Percentiles rank a stretch among this genome's conserved stretches.
phyloP scores from a whole-genome alignment of 202 grass and related monocot species.

The Carex sylvatica region DNA sequence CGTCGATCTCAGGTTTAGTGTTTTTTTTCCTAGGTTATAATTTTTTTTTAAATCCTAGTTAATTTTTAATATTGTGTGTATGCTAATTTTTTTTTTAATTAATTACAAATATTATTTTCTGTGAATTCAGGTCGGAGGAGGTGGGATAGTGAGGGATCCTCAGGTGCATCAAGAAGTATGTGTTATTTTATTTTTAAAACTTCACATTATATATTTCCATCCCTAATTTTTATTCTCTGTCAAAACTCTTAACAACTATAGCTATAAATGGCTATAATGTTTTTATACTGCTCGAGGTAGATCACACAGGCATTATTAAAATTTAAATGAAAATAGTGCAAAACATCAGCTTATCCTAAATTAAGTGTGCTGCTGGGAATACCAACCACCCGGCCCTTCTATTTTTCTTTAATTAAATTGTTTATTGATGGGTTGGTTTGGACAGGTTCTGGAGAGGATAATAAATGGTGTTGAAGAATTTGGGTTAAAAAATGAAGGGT shows the following conservation, averaged over 20 bases:
- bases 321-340: not conserved
- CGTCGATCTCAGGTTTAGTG: constrained; percentile 60
- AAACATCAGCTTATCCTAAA: not conserved
- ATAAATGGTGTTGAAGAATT: constrained; percentile 78
- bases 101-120: constrained; percentile 7
- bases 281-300: not conserved
- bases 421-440: not conserved
- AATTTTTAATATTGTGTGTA: constrained; percentile 1
- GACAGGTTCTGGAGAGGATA: constrained; percentile 79
- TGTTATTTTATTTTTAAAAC: not conserved
- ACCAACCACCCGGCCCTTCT: not conserved
- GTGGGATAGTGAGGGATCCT: constrained; percentile 87
- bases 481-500: constrained; percentile 73
- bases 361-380: not conserved
- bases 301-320: not conserved
- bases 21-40: not conserved
- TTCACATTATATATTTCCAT: not conserved
- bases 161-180: constrained; percentile 87
- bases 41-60: not conserved
- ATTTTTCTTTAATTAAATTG: not conserved
- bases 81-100: not conserved
- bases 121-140: constrained; percentile 71
- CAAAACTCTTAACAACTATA: not conserved
- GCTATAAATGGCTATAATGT: not conserved
- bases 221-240: not conserved